phyloP scores from a whole-genome alignment of 495 filamentous ascomycete species.

The Aspergillus conjunctus region DNA sequence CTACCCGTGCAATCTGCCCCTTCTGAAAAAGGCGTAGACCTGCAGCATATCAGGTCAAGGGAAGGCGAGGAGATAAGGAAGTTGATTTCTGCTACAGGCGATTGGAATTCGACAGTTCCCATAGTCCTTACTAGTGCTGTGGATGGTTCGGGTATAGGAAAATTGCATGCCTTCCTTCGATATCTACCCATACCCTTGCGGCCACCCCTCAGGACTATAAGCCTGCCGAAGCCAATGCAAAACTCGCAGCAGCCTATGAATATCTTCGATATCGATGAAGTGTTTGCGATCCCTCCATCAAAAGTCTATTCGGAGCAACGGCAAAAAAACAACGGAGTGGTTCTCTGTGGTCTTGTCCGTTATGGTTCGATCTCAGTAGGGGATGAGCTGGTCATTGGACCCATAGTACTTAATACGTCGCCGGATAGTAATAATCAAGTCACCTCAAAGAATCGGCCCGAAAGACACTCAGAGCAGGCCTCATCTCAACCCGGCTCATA shows the following conservation, averaged over 20 bases:
- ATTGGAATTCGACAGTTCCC: slow-evolving; percentile 65
- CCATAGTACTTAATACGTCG: slow-evolving; percentile 56
- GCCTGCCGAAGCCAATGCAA: slow-evolving; percentile 19
- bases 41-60: slow-evolving; percentile 38
- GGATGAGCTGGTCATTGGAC: slow-evolving; percentile 77
- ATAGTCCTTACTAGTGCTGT: slow-evolving; percentile 88
- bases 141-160: slow-evolving; percentile 77
- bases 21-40: slow-evolving; percentile 31
- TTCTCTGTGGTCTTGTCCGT: slow-evolving; percentile 81
- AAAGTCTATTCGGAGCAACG: slow-evolving; percentile 46
- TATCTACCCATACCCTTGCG: slow-evolving; percentile 70
- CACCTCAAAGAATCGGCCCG: slow-evolving; percentile 24
- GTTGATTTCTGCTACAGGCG: slow-evolving; percentile 43
- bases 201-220: slow-evolving; percentile 43
- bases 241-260: slow-evolving; percentile 48
- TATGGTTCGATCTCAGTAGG: slow-evolving; percentile 79
- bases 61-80: slow-evolving; percentile 57
- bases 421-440: slow-evolving; percentile 26
- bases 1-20: slow-evolving; percentile 52
- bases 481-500: slow-evolving; percentile 25
- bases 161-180: slow-evolving; percentile 79
- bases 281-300: slow-evolving; percentile 63
- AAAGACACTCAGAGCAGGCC: slow-evolving; percentile 21
- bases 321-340: slow-evolving; percentile 55
- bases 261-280: slow-evolving; percentile 88